Conservation (phyloP, 1,139 yeast species). For the Kurtzmaniella quercitrusa region DNA sequence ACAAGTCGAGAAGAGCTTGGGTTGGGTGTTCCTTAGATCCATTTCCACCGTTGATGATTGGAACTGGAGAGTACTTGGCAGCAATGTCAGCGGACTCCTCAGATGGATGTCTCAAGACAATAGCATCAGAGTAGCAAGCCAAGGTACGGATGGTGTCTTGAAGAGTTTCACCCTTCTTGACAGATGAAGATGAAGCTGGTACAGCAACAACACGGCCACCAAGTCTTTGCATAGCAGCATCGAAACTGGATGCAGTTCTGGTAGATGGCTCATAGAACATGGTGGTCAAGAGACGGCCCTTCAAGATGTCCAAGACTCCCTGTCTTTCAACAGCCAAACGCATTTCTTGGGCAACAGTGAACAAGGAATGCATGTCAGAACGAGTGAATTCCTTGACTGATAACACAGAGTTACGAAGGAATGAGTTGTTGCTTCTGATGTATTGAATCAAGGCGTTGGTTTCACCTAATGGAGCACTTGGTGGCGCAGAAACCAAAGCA, state of each 20-base stretch:
- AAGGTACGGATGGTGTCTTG: conserved; percentile 95
- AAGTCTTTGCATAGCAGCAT: conserved; percentile 99
- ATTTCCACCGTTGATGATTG: conserved; percentile 96
- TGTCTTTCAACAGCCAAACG: conserved; percentile 94
- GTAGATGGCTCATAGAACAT: conserved; percentile 99
- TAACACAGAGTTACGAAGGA: conserved; percentile 80
- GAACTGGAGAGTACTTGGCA: conserved; percentile 94
- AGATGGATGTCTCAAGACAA: conserved; percentile 94
- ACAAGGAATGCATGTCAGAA: conserved; percentile 84
- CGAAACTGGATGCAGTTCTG: conserved; percentile 92
- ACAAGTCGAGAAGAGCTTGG: conserved; percentile 94
- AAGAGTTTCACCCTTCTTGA: conserved; percentile 95
- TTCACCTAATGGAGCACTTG: conserved; percentile 61
- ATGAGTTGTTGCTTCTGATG: conserved; percentile 80
- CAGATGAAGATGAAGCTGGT: conserved; percentile 80
- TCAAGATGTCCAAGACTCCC: conserved; percentile 86
- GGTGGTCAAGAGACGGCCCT: conserved; percentile 89
- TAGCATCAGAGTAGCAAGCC: conserved; percentile 95
- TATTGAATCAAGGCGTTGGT: conserved; percentile 72
- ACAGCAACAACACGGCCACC: conserved; percentile 97
- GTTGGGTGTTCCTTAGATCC: conserved; percentile 98
- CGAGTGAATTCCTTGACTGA: conserved; percentile 86
- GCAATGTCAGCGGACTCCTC: conserved; percentile 92
- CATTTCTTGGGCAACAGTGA: conserved; percentile 97
- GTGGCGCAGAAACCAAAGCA: conserved; percentile 71